A percentile compares a stretch with the other conserved stretches of the same genome.
Conservation (phyloP, 75 land plant species). For the Cunninghamia lanceolata region DNA sequence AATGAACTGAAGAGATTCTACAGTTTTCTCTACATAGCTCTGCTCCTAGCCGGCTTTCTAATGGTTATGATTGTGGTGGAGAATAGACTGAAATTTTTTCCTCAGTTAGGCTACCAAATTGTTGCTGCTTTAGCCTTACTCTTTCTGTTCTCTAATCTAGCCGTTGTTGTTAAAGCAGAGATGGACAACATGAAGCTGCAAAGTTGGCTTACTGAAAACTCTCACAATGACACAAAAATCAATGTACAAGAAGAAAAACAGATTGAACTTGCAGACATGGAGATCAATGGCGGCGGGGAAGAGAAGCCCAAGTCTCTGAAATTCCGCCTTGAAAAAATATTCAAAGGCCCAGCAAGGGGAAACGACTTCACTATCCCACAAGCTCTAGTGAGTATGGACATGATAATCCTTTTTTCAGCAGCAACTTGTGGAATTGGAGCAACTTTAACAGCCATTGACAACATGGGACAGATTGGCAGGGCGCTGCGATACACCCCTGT, state of each 20-base stretch:
- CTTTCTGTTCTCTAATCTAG: constrained; percentile 16
- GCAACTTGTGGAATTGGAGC: constrained; percentile 41
- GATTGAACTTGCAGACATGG: neutral
- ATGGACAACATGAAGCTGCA: neutral
- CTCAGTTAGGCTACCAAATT: constrained; percentile 12
- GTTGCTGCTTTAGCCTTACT: too few species aligned
- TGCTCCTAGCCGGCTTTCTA: neutral
- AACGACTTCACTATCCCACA: constrained; percentile 63
- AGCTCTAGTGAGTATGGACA: constrained; percentile 40
- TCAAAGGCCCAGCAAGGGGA: constrained; percentile 41
- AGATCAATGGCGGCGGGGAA: neutral
- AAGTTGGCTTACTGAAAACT: neutral
- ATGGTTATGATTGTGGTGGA: constrained; percentile 17
- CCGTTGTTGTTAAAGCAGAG: constrained; percentile 35
- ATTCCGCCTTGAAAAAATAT: neutral
- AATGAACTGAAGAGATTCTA: constrained; percentile 11
- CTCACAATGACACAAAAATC: neutral
- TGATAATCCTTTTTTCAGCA: too few species aligned
- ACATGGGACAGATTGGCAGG: too few species aligned
- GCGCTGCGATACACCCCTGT: too few species aligned
- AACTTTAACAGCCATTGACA: constrained; percentile 65
- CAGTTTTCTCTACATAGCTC: constrained; percentile 7
- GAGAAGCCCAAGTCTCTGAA: neutral
- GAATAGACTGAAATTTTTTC: constrained; percentile 12
- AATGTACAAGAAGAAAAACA: neutral